These are phyloP conservation scores for Naematelia aurantialba DNA, from an alignment of 768 basidiomycete genomes.

Conservation along the genomic window DNA sequence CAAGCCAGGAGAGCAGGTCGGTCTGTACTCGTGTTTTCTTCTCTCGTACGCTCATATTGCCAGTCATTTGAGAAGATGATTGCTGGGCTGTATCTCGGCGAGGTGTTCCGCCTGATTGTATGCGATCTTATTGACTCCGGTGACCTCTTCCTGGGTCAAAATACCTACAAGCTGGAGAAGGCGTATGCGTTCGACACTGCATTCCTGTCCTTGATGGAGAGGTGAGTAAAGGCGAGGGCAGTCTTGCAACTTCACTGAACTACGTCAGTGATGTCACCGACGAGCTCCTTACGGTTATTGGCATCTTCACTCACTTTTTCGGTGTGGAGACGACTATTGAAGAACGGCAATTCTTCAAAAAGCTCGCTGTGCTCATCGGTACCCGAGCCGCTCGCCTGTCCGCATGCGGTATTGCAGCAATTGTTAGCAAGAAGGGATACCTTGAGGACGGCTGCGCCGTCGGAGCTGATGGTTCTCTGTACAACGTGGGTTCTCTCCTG, in stretches of 20 bases:
- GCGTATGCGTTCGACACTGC: conserved; percentile 93
- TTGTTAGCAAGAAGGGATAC: conserved; percentile 91
- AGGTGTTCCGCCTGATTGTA: conserved; percentile 90
- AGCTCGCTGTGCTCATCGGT: conserved; percentile 83
- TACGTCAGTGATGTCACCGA: conserved; percentile 79
- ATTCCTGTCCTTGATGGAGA: conserved; percentile 94
- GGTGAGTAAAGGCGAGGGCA: conserved; percentile 53
- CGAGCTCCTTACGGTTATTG: conserved; percentile 92
- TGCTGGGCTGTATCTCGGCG: conserved; percentile 90
- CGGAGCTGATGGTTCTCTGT: conserved; percentile 74
- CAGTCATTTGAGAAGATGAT: conserved; percentile 74
- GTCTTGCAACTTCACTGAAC: not conserved
- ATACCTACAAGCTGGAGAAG: conserved; percentile 95
- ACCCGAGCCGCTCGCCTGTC: conserved; percentile 84
- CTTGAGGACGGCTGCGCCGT: conserved; percentile 74
- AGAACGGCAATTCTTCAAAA: conserved; percentile 95
- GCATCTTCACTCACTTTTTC: conserved; percentile 96
- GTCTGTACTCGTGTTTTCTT: conserved; percentile 2
- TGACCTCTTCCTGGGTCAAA: conserved; percentile 94
- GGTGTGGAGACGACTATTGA: conserved; percentile 92
- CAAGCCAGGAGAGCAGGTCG: conserved; percentile 89
- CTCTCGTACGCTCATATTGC: not conserved
- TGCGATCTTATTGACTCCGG: conserved; percentile 95
- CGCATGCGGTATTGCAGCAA: conserved; percentile 92
- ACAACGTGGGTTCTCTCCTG: conserved; percentile 65